Evolutionary conservation across 169 alveolate genomes (phyloP).

Genomic region (Plasmodium gallinaceum): DNA sequence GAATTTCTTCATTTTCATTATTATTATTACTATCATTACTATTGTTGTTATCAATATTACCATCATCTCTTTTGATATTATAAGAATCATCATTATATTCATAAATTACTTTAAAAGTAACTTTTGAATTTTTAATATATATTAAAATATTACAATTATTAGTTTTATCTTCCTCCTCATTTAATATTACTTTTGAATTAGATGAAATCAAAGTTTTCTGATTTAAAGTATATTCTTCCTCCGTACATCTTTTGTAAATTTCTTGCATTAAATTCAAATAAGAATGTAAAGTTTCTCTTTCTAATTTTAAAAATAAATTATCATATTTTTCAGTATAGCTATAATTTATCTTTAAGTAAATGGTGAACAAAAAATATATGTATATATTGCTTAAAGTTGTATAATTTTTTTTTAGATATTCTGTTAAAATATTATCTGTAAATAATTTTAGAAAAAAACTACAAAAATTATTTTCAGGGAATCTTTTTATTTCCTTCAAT

Average conservation of each 20-base stretch:
- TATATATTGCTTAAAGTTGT: background rate
- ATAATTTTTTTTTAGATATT: background rate
- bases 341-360: conserved; percentile 1
- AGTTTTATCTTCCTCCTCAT: no score
- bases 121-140: no score
- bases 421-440: background rate
- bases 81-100: no score
- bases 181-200: no score
- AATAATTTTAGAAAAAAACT: conserved; percentile 5
- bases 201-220: no score
- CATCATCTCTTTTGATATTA: background rate
- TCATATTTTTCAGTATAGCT: background rate
- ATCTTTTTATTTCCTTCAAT: background rate
- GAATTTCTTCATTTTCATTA: background rate
- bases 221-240: background rate
- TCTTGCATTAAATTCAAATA: background rate
- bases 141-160: no score
- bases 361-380: background rate
- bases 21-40: background rate
- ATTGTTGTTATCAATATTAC: background rate
- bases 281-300: background rate
- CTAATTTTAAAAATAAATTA: background rate
- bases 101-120: no score
- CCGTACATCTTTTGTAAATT: background rate
- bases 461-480: conserved; percentile 31